Evolutionary conservation across 31 red algal genomes (phyloP).

Genomic region (Porphyra umbilicalis): DNA sequence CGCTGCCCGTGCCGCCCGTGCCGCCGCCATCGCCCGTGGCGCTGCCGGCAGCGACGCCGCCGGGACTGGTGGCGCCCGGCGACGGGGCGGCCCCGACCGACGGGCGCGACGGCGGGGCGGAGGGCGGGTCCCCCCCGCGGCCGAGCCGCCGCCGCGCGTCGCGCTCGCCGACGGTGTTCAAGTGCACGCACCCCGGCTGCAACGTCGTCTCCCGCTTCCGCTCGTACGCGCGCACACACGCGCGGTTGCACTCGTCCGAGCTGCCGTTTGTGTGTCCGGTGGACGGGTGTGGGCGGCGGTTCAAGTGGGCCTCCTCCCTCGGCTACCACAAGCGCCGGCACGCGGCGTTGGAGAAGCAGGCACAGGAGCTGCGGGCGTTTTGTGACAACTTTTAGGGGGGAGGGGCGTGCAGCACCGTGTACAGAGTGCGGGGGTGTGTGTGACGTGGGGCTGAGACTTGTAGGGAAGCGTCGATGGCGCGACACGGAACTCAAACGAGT

Average conservation of each 20-base stretch:
- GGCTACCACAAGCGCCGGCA: slow-evolving; percentile 30
- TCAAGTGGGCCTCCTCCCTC: slow-evolving; percentile 50
- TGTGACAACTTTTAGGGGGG: neutral
- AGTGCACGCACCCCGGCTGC: slow-evolving; percentile 40
- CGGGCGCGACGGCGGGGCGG: too few species aligned
- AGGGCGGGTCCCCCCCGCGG: neutral
- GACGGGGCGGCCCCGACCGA: too few species aligned
- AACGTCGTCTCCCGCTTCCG: slow-evolving; percentile 24
- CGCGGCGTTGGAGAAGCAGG: neutral
- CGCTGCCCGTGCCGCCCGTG: too few species aligned
- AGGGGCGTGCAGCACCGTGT: too few species aligned
- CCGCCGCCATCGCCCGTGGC: too few species aligned
- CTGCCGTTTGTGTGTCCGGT: slow-evolving; percentile 60
- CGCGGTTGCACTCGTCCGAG: slow-evolving; percentile 79
- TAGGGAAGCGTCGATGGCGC: too few species aligned
- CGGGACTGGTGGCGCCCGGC: too few species aligned
- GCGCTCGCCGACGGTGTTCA: slow-evolving; percentile 5
- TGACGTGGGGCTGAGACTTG: too few species aligned
- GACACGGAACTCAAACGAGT: too few species aligned
- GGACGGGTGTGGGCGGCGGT: slow-evolving; percentile 32
- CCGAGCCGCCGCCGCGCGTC: neutral
- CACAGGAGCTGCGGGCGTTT: neutral
- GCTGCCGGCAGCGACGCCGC: too few species aligned
- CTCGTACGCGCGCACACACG: slow-evolving; percentile 61
- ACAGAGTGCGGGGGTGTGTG: too few species aligned